A percentile compares a stretch with the other conserved stretches of the same genome.
These are phyloP conservation scores for Lablab purpureus DNA, from an alignment of 306 rosid genomes.

Conservation along the genomic window DNA sequence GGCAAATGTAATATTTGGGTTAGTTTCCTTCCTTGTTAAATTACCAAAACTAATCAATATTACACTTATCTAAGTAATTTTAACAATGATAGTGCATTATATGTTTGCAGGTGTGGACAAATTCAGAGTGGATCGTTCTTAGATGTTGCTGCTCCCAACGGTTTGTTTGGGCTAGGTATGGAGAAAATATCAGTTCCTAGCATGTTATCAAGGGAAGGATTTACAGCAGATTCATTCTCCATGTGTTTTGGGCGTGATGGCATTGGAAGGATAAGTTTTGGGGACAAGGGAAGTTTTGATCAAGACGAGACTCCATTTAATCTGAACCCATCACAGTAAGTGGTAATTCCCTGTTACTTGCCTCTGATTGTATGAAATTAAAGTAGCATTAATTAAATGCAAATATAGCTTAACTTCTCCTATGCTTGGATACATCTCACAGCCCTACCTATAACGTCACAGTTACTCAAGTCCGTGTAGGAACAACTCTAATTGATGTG, in stretches of 20 bases:
- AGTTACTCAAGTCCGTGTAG: slow-evolving; percentile 76
- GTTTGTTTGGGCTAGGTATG: slow-evolving; percentile 97
- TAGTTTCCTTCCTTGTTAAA: slow-evolving; percentile 47
- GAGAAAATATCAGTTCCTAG: slow-evolving; percentile 98
- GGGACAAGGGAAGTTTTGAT: slow-evolving; percentile 90
- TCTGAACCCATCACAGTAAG: slow-evolving; percentile 83
- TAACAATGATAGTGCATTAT: slow-evolving; percentile 34
- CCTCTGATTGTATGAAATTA: slow-evolving; percentile 47
- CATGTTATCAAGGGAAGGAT: slow-evolving; percentile 82
- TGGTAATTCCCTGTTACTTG: slow-evolving; percentile 62
- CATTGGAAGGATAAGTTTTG: slow-evolving; percentile 88
- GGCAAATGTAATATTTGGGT: slow-evolving; percentile 91
- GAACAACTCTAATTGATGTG: slow-evolving; percentile 68
- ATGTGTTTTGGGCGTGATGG: slow-evolving; percentile 97
- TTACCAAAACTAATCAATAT: slow-evolving; percentile 7
- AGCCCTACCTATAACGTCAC: slow-evolving; percentile 93
- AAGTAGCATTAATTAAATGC: slow-evolving; percentile 28
- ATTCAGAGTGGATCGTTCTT: slow-evolving; percentile 92
- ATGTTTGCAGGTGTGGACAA: slow-evolving; percentile 83
- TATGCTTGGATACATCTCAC: slow-evolving; percentile 52
- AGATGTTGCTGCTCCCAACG: slow-evolving; percentile 95
- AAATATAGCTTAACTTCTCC: slow-evolving; percentile 37
- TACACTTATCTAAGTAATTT: slow-evolving; percentile 1
- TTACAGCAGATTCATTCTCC: slow-evolving; percentile 86
- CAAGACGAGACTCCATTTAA: slow-evolving; percentile 92